These are phyloP conservation scores for Pseudocercospora vitis DNA, from an alignment of 2,329 filamentous ascomycete genomes.

Conservation along the genomic window DNA sequence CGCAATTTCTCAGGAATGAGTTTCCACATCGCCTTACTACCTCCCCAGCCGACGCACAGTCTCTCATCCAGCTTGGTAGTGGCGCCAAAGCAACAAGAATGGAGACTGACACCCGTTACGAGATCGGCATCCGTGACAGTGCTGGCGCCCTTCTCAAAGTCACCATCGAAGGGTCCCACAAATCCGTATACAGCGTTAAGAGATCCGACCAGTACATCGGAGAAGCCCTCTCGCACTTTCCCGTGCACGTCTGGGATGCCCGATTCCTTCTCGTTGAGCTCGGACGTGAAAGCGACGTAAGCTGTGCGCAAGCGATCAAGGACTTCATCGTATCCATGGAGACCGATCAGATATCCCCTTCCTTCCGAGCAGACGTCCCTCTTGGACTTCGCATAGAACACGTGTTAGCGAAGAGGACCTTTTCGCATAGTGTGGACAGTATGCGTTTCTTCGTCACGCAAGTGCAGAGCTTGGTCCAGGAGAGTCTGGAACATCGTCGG, in stretches of 20 bases:
- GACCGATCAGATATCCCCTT: slow-evolving; percentile 14
- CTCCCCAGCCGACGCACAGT: slow-evolving; percentile 11
- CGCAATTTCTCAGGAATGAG: slow-evolving; percentile 11
- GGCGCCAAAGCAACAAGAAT: background rate
- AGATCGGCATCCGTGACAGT: slow-evolving; percentile 19
- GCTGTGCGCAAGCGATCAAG: slow-evolving; percentile 11
- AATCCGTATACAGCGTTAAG: slow-evolving; percentile 15
- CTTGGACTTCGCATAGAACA: slow-evolving; percentile 9
- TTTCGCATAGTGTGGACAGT: slow-evolving; percentile 8
- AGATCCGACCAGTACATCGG: slow-evolving; percentile 12
- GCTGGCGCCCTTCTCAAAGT: slow-evolving; percentile 14
- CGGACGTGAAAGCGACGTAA: slow-evolving; percentile 6
- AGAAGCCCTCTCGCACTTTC: slow-evolving; percentile 20
- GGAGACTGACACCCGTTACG: slow-evolving; percentile 11
- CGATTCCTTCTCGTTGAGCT: slow-evolving; percentile 16
- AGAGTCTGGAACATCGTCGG: slow-evolving; percentile 6
- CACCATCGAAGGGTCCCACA: slow-evolving; percentile 8
- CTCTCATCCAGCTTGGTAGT: slow-evolving; percentile 3
- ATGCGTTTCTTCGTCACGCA: slow-evolving; percentile 16
- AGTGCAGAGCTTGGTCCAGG: slow-evolving; percentile 17
- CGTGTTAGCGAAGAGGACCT: slow-evolving; percentile 20
- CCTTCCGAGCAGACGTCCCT: slow-evolving; percentile 16
- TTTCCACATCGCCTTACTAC: slow-evolving; percentile 22
- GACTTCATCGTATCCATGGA: slow-evolving; percentile 25
- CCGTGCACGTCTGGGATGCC: slow-evolving; percentile 26